Percentiles rank a stretch among this genome's conserved stretches.
phyloP scores from a whole-genome alignment of 805 yeast genomes.

The Ogataea pini region DNA sequence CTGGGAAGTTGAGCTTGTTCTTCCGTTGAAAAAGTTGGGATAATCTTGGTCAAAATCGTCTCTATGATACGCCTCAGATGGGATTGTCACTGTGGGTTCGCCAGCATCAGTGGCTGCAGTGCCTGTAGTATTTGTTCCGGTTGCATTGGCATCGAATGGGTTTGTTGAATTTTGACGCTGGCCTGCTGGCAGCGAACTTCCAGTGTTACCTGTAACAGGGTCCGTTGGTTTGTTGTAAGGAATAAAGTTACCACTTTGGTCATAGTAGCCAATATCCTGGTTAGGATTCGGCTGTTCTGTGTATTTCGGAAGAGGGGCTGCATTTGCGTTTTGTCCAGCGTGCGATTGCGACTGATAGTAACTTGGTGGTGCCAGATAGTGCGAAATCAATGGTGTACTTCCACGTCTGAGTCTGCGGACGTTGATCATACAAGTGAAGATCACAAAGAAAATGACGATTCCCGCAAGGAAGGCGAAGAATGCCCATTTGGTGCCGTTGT shows the following conservation, averaged over 20 bases:
- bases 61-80: conserved; percentile 13
- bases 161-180: conserved; percentile 7
- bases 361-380: conserved; percentile 58
- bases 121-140: conserved; percentile 10
- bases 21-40: conserved; percentile 11
- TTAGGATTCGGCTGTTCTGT: conserved; percentile 64
- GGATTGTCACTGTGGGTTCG: conserved; percentile 3
- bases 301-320: conserved; percentile 64
- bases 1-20: conserved; percentile 8
- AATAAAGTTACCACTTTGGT: conserved; percentile 54
- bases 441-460: conserved; percentile 45
- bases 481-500: conserved; percentile 56
- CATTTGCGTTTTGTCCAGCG: conserved; percentile 41
- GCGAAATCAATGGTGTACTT: conserved; percentile 67
- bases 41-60: conserved; percentile 17
- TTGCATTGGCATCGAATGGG: conserved; percentile 15
- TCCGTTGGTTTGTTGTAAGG: conserved; percentile 31
- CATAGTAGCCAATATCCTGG: conserved; percentile 76
- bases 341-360: conserved; percentile 62
- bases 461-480: conserved; percentile 62
- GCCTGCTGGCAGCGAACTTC: background rate
- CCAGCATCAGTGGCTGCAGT: background rate
- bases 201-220: background rate
- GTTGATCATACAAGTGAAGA: conserved; percentile 56
- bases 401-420: conserved; percentile 51